phyloP scores from a whole-genome alignment of 495 filamentous ascomycete species.

The Chlorociboria aeruginascens region DNA sequence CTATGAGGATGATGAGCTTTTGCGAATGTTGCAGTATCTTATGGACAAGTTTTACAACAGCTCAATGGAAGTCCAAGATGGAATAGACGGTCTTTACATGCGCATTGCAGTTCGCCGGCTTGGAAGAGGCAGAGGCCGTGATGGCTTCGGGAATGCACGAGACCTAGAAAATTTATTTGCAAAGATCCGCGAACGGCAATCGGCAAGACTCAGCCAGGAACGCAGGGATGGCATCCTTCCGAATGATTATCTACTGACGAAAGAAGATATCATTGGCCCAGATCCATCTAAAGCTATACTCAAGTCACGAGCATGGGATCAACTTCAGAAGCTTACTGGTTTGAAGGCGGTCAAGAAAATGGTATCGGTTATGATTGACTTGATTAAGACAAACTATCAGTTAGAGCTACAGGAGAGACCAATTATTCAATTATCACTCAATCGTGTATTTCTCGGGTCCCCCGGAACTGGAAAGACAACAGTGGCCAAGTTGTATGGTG shows the following conservation, averaged over 20 bases:
- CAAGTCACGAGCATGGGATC: conserved; percentile 41
- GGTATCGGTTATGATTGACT: conserved; percentile 42
- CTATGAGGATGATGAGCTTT: conserved; percentile 55
- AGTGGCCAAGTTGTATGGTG: conserved; percentile 61
- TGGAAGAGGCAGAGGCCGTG: conserved; percentile 45
- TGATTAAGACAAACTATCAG: conserved; percentile 47
- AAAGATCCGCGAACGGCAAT: conserved; percentile 44
- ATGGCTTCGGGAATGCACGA: conserved; percentile 65
- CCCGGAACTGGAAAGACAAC: conserved; percentile 72
- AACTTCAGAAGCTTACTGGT: conserved; percentile 48
- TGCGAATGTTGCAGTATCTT: conserved; percentile 32
- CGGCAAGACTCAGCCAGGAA: conserved; percentile 34
- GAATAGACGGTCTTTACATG: conserved; percentile 48
- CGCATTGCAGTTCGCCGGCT: conserved; percentile 51
- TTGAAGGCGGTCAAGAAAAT: conserved; percentile 51
- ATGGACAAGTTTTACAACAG: conserved; percentile 5
- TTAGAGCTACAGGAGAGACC: conserved; percentile 48
- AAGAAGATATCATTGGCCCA: conserved; percentile 52
- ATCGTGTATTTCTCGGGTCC: conserved; percentile 57
- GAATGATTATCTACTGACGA: conserved; percentile 41
- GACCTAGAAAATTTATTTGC: conserved; percentile 50
- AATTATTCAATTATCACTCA: conserved; percentile 45
- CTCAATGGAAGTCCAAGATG: conserved; percentile 48
- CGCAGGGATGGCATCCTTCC: conserved; percentile 22
- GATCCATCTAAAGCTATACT: conserved; percentile 43